Base-by-base conservation (phyloP, 192 early-diverging fungal species). In the Pilobolus umbonatus region DNA sequence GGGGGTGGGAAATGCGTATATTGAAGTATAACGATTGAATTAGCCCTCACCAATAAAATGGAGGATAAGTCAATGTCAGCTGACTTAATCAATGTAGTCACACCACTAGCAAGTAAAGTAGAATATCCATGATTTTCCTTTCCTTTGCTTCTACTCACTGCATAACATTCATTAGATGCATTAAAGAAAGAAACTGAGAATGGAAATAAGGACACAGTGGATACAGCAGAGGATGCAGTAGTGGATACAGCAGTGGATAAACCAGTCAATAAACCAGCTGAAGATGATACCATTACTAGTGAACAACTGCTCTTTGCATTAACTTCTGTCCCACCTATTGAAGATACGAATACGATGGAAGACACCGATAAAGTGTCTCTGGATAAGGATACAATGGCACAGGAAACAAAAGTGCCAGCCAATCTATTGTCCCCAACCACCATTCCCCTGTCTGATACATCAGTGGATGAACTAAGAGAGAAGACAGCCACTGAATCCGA, bases 221-320 rank as follows among this genome's bases (percentile, higher is more conserved):
- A 49, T 6, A n/a, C 47, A 12, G 0, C 36, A 12, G 15, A 8
- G 15, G 15, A 8, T 26, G 24, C 12, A 12, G 28, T 12, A 28
- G 47, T 28, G 26, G 29, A n/a, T 29, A 49, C 25, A 28, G 29
- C 5, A n/a, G n/a, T n/a, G n/a, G n/a, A n/a, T n/a, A n/a, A n/a
- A n/a, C n/a, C n/a, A n/a, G n/a, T n/a, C n/a, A n/a, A n/a, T n/a
- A n/a, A n/a, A n/a, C n/a, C n/a, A n/a, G n/a, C n/a, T 9, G 45
- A 21, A 4, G 21, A 32, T 12, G 29, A n/a, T 4, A 34, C 44
- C 6, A 44, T 59, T 5, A 59, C 57, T 22, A 59, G 44, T 28
- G 57, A 59, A 59, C 57, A 59, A 24, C 45, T 59, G 5, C 31
- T 59, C 7, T 48, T 48, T 36, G 57, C 57, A 38, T 21, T 59